phyloP scores from a whole-genome alignment of 2,329 filamentous ascomycete species.

The Septoria petroselini region DNA sequence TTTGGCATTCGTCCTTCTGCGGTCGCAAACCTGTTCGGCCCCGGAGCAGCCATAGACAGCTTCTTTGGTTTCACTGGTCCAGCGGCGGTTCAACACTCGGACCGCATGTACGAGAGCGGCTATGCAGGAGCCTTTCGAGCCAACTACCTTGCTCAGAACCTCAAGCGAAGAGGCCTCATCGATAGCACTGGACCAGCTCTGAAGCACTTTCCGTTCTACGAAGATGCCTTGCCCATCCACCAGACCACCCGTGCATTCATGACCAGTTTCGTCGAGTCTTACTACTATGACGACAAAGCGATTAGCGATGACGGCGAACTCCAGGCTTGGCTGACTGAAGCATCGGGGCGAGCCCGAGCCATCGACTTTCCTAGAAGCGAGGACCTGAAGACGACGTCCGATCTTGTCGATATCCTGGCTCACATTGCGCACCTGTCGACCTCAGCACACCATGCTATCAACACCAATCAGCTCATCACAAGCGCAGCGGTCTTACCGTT shows the following conservation, averaged over 20 bases:
- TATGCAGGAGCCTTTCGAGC: constrained; percentile 34
- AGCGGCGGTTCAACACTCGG: constrained; percentile 19
- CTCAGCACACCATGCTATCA: constrained; percentile 45
- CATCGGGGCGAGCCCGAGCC: constrained; percentile 38
- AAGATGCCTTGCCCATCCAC: constrained; percentile 43
- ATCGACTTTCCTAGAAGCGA: constrained; percentile 43
- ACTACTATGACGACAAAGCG: constrained; percentile 40
- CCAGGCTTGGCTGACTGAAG: constrained; percentile 47
- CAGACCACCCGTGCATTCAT: constrained; percentile 43
- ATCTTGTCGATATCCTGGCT: constrained; percentile 45
- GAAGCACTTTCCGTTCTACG: constrained; percentile 46
- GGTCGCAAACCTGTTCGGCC: constrained; percentile 18
- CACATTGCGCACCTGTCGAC: constrained; percentile 42
- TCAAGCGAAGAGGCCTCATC: constrained; percentile 44
- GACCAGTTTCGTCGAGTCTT: constrained; percentile 44
- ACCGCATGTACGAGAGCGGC: constrained; percentile 20
- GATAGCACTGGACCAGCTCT: constrained; percentile 40
- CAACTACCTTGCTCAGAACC: constrained; percentile 43
- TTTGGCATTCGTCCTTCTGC: constrained; percentile 32
- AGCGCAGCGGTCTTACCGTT: constrained; percentile 43
- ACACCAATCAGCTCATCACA: constrained; percentile 43
- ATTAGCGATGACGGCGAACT: constrained; percentile 44
- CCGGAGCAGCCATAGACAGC: constrained; percentile 31
- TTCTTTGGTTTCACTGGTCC: constrained; percentile 21
- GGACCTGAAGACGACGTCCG: constrained; percentile 21